Percentiles rank a stretch among this genome's conserved stretches.
These are phyloP conservation scores for Didymella glomerata DNA, from an alignment of 2,329 filamentous ascomycete species.

Conservation along the genomic window DNA sequence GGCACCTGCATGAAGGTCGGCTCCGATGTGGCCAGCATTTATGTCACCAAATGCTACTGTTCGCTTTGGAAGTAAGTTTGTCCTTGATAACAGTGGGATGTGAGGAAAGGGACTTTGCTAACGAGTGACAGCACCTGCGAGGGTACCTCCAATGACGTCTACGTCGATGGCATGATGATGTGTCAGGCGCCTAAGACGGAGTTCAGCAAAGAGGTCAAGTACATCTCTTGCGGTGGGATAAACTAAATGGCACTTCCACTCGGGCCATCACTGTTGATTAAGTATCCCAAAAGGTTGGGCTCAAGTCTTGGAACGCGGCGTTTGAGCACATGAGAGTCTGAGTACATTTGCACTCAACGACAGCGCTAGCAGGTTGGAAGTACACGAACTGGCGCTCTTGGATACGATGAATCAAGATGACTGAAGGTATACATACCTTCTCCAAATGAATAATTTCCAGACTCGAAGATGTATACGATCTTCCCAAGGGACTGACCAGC, in stretches of 20 bases:
- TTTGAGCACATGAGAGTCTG: not conserved
- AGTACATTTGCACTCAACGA: not conserved
- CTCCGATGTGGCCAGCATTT: constrained; percentile 11
- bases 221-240: constrained; percentile 17
- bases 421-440: too few relatives aligned
- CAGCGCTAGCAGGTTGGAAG: not conserved
- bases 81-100: too few relatives aligned
- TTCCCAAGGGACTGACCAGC: too few relatives aligned
- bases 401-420: too few relatives aligned
- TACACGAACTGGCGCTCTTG: too few relatives aligned
- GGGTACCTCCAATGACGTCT: constrained; percentile 8
- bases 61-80: constrained; percentile 17
- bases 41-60: constrained; percentile 21
- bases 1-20: constrained; percentile 18
- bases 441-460: too few relatives aligned
- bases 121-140: constrained; percentile 7
- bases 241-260: not conserved
- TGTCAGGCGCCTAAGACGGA: constrained; percentile 12
- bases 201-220: constrained; percentile 10
- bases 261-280: too few relatives aligned
- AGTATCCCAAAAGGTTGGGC: not conserved
- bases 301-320: not conserved
- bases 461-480: too few relatives aligned
- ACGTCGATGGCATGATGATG: constrained; percentile 22
- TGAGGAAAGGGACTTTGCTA: not conserved